These are phyloP conservation scores for Caryocar brasiliense DNA, from an alignment of 441 rosid species.

Conservation along the genomic window DNA sequence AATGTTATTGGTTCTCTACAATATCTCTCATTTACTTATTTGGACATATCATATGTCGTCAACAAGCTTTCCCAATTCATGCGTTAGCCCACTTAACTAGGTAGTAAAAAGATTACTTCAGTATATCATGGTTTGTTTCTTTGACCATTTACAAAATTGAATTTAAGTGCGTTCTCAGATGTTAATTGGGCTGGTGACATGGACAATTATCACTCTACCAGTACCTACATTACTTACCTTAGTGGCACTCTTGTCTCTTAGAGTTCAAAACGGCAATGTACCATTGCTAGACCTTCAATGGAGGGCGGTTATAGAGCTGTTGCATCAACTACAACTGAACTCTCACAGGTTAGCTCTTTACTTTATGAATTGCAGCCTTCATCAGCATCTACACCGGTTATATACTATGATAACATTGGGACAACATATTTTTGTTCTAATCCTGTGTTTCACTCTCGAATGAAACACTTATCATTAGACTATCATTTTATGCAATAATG, in stretches of 20 bases:
- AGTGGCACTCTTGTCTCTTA: neutral
- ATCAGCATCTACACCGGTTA: neutral
- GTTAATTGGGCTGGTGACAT: neutral
- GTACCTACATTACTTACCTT: neutral
- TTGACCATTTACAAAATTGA: neutral
- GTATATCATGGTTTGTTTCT: too few relatives aligned
- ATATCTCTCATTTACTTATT: neutral
- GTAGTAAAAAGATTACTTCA: too few relatives aligned
- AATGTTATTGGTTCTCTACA: neutral
- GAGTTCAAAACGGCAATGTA: neutral
- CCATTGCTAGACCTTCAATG: neutral
- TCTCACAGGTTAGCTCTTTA: neutral
- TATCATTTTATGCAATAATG: neutral
- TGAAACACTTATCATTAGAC: neutral
- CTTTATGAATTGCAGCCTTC: rapidly evolving
- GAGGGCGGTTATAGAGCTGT: neutral
- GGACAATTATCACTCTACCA: neutral
- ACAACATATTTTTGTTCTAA: neutral
- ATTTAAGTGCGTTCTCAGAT: neutral
- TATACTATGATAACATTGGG: neutral
- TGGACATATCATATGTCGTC: neutral
- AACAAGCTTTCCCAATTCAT: neutral
- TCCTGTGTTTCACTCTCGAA: neutral
- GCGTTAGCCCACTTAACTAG: neutral
- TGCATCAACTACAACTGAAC: neutral